phyloP scores from a whole-genome alignment of 768 basidiomycete species.

The Serpula lacrymans region DNA sequence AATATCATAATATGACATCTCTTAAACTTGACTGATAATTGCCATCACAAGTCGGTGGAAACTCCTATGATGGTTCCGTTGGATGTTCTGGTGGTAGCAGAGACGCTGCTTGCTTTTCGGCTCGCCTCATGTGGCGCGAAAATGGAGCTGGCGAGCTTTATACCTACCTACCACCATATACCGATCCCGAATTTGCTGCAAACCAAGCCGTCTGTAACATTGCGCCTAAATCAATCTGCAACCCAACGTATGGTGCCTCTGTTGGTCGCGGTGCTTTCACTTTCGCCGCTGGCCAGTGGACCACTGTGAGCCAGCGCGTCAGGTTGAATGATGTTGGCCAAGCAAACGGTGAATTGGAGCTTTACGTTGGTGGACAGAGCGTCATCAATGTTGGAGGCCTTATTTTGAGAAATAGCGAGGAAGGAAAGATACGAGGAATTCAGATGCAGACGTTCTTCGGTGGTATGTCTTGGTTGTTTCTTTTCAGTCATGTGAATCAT shows the following conservation, averaged over 20 bases:
- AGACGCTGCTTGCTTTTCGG: constrained; percentile 54
- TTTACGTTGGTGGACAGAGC: constrained; percentile 64
- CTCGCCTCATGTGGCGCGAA: constrained; percentile 67
- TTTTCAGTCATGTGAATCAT: constrained; percentile 13
- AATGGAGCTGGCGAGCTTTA: constrained; percentile 63
- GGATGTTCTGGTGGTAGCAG: constrained; percentile 66
- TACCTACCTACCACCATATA: constrained; percentile 61
- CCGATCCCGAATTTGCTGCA: constrained; percentile 33
- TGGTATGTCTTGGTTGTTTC: constrained; percentile 33
- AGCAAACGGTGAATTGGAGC: constrained; percentile 68
- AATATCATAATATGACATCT: background rate
- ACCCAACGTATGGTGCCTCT: constrained; percentile 62
- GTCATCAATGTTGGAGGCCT: constrained; percentile 57
- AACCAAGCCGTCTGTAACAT: constrained; percentile 51
- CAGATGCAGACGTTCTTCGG: constrained; percentile 83
- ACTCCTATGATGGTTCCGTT: constrained; percentile 42
- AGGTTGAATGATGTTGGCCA: constrained; percentile 69
- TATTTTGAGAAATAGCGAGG: constrained; percentile 45
- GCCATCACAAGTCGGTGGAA: constrained; percentile 49
- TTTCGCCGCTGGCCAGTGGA: constrained; percentile 65
- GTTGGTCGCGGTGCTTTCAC: constrained; percentile 67
- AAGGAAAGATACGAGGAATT: constrained; percentile 59
- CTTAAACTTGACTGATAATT: no score
- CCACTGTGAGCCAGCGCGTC: constrained; percentile 65
- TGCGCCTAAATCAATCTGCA: constrained; percentile 48